phyloP scores from a whole-genome alignment of 257 asterid genomes.

The Orobanche coerulescens region DNA sequence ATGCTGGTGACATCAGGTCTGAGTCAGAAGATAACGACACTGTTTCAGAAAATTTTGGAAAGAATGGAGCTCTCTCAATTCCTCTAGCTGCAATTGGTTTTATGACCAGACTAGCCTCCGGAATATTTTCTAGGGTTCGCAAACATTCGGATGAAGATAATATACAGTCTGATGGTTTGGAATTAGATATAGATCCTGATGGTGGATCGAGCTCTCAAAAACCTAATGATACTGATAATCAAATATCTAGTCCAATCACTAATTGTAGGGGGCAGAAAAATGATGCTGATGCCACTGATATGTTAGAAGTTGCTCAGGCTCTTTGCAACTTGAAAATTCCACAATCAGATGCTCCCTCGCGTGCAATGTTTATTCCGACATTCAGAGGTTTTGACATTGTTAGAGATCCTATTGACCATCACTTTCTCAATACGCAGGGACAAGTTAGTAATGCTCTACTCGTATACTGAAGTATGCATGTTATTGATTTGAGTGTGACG shows the following conservation, averaged over 20 bases:
- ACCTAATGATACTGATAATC: slow-evolving; percentile 33
- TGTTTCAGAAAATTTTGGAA: slow-evolving; percentile 54
- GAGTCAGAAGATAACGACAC: slow-evolving; percentile 42
- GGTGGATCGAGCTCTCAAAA: slow-evolving; percentile 47
- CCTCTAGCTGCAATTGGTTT: slow-evolving; percentile 92
- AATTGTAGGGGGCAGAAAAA: slow-evolving; percentile 34
- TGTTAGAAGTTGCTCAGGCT: slow-evolving; percentile 43
- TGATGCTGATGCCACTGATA: slow-evolving; percentile 33
- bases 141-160: slow-evolving; percentile 53
- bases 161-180: slow-evolving; percentile 37
- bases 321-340: slow-evolving; percentile 37
- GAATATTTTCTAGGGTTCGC: slow-evolving; percentile 80
- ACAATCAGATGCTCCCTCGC: slow-evolving; percentile 27
- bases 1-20: slow-evolving; percentile 39
- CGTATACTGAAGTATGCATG: slow-evolving; percentile 6
- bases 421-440: slow-evolving; percentile 51
- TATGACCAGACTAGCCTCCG: slow-evolving; percentile 81
- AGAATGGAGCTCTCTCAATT: slow-evolving; percentile 67
- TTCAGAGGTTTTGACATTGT: slow-evolving; percentile 84
- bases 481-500: background rate
- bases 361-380: slow-evolving; percentile 31
- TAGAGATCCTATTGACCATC: slow-evolving; percentile 74
- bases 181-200: slow-evolving; percentile 26
- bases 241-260: slow-evolving; percentile 31
- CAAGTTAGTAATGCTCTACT: slow-evolving; percentile 48